These are phyloP conservation scores for Verticillium dahliae DNA, from an alignment of 2,329 filamentous ascomycete species.

Conservation along the genomic window DNA sequence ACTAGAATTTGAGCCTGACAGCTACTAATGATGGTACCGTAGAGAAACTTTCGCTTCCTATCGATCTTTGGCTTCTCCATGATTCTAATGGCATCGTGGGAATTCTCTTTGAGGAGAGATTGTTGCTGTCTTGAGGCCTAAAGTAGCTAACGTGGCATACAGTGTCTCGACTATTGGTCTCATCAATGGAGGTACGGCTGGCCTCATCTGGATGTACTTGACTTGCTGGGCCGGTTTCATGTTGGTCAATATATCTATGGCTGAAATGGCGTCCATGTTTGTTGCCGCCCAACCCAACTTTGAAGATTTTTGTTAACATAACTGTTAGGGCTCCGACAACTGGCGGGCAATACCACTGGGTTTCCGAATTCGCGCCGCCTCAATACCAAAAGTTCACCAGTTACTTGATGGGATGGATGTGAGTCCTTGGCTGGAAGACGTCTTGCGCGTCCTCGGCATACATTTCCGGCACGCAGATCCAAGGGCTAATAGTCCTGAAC, in stretches of 20 bases:
- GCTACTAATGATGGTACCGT: background rate
- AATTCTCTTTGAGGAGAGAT: conserved; percentile 28
- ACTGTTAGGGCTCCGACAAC: conserved; percentile 40
- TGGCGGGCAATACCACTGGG: conserved; percentile 54
- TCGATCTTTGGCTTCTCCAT: conserved; percentile 41
- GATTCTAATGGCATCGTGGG: conserved; percentile 39
- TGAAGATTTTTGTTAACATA: no score
- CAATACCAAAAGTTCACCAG: conserved; percentile 44
- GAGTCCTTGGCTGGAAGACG: conserved; percentile 37
- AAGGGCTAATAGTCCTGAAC: conserved; percentile 33
- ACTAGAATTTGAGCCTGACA: no score
- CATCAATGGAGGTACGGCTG: conserved; percentile 36
- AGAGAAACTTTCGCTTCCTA: conserved; percentile 37
- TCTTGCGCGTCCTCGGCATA: conserved; percentile 31
- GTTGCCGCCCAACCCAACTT: background rate
- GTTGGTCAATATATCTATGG: conserved; percentile 33
- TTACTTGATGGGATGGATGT: conserved; percentile 43
- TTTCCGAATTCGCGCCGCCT: conserved; percentile 43
- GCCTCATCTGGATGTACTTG: conserved; percentile 38
- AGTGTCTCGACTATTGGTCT: conserved; percentile 15
- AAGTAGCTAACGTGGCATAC: background rate
- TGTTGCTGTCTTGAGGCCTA: background rate
- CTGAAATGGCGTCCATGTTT: conserved; percentile 42
- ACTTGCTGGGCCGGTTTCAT: conserved; percentile 30
- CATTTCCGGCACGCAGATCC: conserved; percentile 35